Evolutionary conservation across 2,329 filamentous ascomycete species (phyloP), one percentile per base, ranked within the genome.

Genomic region (Plectosphaerella sp.): DNA sequence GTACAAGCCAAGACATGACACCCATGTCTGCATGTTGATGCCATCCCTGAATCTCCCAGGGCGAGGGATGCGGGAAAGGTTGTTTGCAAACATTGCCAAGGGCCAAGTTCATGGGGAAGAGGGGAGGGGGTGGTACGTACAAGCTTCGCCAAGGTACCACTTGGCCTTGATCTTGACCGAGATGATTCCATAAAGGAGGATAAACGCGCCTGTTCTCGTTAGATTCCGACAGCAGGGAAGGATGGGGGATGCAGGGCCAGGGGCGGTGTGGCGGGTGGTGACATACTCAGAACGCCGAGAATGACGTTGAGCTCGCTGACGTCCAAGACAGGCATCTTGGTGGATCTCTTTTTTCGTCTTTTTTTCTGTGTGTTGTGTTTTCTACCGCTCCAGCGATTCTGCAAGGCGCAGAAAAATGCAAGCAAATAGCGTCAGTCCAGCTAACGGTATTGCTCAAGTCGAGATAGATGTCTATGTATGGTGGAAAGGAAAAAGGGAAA

Each of bases 131-230:
- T 18, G 5, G 16, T 20, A 67, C 75, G 61, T 60, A 78, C 76
- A 59, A n/a, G 78, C 78, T 67, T 80, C 77, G 14, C 77, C 78
- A 6, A 81, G 67, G 55, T 78, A 79, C 75, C 76, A 79, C 36
- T 65, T 63, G 42, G 70, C 68, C 64, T 80, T 80, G 57, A 80
- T 70, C 61, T 77, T 74, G 25, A 77, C 70, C 2, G 77, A 78
- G 9, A 77, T 68, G 51, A 79, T 58, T 46, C 77, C 77, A 59
- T 75, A 80, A 4, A 71, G 43, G 1, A 78, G 59, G 16, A 71
- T 75, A 57, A 78, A 80, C 14, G 66, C 64, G 48, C 76, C 75
- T 73, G 22, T 9, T n/a, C 16, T 50, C 10, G 24, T 61, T n/a
- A 62, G 50, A 16, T 3, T 18, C 45, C 18, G 33, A 15, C 12